Conservation (phyloP, 2,329 filamentous ascomycete genomes). For the Pseudonectria buxi region DNA sequence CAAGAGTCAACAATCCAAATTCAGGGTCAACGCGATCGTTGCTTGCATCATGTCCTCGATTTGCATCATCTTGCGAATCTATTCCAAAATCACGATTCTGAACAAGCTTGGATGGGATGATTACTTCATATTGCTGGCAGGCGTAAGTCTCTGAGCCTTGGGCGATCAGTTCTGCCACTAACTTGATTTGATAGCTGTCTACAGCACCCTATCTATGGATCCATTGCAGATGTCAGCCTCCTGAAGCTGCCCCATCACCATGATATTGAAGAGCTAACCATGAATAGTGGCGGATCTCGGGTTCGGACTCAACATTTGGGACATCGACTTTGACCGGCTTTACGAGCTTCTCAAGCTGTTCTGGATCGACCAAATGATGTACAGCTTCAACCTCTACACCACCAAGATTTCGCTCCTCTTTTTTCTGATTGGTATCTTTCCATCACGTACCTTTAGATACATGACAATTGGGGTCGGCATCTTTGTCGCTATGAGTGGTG, state of each 20-base stretch:
- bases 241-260: no score
- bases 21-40: slow-evolving; percentile 8
- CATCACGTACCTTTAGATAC: slow-evolving; percentile 7
- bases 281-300: slow-evolving; percentile 10
- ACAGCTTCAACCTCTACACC: slow-evolving; percentile 15
- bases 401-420: slow-evolving; percentile 15
- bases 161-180: not conserved
- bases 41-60: slow-evolving; percentile 11
- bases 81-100: slow-evolving; percentile 9
- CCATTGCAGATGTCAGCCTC: slow-evolving; percentile 6
- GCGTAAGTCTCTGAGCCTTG: slow-evolving; percentile 3
- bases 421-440: slow-evolving; percentile 10
- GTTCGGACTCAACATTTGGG: slow-evolving; percentile 13
- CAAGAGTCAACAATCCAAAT: slow-evolving; percentile 9
- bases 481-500: slow-evolving; percentile 7
- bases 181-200: slow-evolving; percentile 3
- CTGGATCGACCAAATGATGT: slow-evolving; percentile 17
- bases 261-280: not conserved
- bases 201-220: slow-evolving; percentile 12
- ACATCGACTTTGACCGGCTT: slow-evolving; percentile 8
- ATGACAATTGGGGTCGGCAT: slow-evolving; percentile 3
- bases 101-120: slow-evolving; percentile 9
- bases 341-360: slow-evolving; percentile 12
- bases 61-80: slow-evolving; percentile 8
- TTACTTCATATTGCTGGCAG: slow-evolving; percentile 10